A percentile compares a stretch with the other conserved stretches of the same genome.
Evolutionary conservation across 257 asterid species (phyloP).

Genomic region (Dorcoceras hygrometricum): DNA sequence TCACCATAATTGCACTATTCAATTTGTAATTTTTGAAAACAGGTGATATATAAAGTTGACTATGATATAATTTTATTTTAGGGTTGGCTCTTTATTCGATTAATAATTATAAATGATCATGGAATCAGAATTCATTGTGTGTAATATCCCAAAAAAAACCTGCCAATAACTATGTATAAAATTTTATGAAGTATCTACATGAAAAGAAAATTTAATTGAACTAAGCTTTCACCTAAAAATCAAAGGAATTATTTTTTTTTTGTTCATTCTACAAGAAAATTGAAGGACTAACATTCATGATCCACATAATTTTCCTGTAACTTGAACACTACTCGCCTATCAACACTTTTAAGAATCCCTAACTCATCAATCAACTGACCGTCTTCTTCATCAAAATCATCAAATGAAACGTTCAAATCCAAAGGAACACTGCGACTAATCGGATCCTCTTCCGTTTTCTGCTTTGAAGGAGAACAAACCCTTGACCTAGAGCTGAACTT

Average conservation of each 20-base stretch:
- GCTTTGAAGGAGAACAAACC: slow-evolving; percentile 43
- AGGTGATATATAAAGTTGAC: too few relatives aligned
- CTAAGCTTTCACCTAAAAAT: background rate
- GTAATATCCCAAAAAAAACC: too few relatives aligned
- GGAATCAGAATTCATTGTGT: too few relatives aligned
- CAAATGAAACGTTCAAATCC: slow-evolving; percentile 59
- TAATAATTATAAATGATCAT: too few relatives aligned
- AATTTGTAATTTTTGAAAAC: too few relatives aligned
- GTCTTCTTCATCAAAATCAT: slow-evolving; percentile 31
- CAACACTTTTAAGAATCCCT: slow-evolving; percentile 62
- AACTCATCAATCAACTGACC: slow-evolving; percentile 35
- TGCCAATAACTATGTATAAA: too few relatives aligned
- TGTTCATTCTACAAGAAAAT: background rate
- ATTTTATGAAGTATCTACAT: background rate
- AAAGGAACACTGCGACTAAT: slow-evolving; percentile 31
- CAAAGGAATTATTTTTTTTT: background rate
- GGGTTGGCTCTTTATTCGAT: too few relatives aligned
- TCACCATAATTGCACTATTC: too few relatives aligned
- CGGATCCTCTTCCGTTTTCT: slow-evolving; percentile 24
- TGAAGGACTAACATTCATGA: background rate
- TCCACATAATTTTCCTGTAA: slow-evolving; percentile 22
- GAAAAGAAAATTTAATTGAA: background rate
- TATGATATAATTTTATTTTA: too few relatives aligned
- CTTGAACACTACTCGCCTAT: slow-evolving; percentile 51
- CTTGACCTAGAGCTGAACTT: slow-evolving; percentile 43